A percentile compares a stretch with the other conserved stretches of the same genome.
Conservation (phyloP, 2,329 filamentous ascomycete species). For the Curvularia hawaiiensis region DNA sequence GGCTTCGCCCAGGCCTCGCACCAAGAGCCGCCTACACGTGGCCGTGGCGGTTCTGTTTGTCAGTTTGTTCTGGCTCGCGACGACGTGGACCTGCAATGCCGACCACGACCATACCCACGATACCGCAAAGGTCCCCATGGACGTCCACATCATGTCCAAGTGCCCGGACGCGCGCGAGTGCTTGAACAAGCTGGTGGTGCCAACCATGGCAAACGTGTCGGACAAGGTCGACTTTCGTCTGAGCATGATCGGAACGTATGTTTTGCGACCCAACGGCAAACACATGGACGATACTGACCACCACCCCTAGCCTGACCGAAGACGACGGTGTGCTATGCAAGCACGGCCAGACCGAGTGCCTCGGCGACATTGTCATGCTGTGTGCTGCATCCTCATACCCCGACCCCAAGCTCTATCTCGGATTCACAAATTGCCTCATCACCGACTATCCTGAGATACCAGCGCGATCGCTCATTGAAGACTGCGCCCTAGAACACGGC, state of each 20-base stretch:
- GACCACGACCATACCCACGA: constrained; percentile 23
- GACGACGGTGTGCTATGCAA: constrained; percentile 86
- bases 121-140: constrained; percentile 69
- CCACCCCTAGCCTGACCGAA: constrained; percentile 61
- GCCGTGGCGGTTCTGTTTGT: constrained; percentile 34
- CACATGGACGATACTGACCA: neutral
- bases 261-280: constrained; percentile 18
- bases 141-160: constrained; percentile 94
- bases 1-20: constrained; percentile 9
- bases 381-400: constrained; percentile 85
- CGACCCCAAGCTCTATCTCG: constrained; percentile 84
- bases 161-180: constrained; percentile 91
- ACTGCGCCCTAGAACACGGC: constrained; percentile 89
- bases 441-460: constrained; percentile 79
- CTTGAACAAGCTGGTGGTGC: constrained; percentile 78
- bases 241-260: constrained; percentile 84
- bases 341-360: constrained; percentile 87
- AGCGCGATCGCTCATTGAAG: constrained; percentile 74
- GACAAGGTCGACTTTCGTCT: constrained; percentile 90
- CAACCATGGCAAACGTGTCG: constrained; percentile 79
- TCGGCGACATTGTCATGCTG: constrained; percentile 93
- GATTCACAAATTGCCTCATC: constrained; percentile 90
- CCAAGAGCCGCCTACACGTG: constrained; percentile 31
- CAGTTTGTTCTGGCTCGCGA: constrained; percentile 40
- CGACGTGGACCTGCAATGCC: constrained; percentile 35